These are phyloP conservation scores for Cucurbita argyrosperma DNA, from an alignment of 306 rosid genomes.

Conservation along the genomic window DNA sequence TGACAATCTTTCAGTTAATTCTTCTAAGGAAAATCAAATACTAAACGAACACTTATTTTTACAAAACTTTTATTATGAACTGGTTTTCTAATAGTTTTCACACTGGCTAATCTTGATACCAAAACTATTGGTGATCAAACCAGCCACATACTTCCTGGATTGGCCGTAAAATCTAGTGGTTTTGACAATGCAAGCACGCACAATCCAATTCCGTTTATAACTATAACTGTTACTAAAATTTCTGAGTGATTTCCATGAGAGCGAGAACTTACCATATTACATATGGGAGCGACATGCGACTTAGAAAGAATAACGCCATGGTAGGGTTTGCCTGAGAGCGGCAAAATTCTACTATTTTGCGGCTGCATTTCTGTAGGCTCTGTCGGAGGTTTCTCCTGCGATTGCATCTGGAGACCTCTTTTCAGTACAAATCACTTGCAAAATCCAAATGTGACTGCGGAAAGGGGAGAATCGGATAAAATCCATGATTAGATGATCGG, in stretches of 20 bases:
- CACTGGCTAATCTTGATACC: not conserved
- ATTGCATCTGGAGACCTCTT: not conserved
- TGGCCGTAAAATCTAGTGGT: too few species aligned
- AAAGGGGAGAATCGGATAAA: not conserved
- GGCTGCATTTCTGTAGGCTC: not conserved
- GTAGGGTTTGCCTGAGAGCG: slow-evolving; percentile 36
- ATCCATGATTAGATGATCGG: not conserved
- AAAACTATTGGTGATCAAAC: not conserved
- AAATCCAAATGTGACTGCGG: not conserved
- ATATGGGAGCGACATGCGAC: slow-evolving; percentile 14
- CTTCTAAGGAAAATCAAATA: not conserved
- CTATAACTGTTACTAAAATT: not conserved
- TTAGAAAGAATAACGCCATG: slow-evolving; percentile 13
- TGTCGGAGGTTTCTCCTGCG: not conserved
- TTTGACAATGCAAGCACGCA: not conserved
- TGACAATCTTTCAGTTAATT: not conserved
- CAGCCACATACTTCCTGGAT: not conserved
- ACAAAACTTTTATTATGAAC: not conserved
- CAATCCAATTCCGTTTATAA: not conserved
- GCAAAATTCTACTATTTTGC: slow-evolving; percentile 20
- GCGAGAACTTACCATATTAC: slow-evolving; percentile 20
- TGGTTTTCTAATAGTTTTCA: not conserved
- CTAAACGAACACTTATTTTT: not conserved
- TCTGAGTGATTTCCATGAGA: not conserved
- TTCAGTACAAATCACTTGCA: not conserved